Evolutionary conservation across 2,329 filamentous ascomycete genomes (phyloP), one percentile per base, ranked within the genome.

Genomic region (Stagonosporopsis cucurbitacearum): DNA sequence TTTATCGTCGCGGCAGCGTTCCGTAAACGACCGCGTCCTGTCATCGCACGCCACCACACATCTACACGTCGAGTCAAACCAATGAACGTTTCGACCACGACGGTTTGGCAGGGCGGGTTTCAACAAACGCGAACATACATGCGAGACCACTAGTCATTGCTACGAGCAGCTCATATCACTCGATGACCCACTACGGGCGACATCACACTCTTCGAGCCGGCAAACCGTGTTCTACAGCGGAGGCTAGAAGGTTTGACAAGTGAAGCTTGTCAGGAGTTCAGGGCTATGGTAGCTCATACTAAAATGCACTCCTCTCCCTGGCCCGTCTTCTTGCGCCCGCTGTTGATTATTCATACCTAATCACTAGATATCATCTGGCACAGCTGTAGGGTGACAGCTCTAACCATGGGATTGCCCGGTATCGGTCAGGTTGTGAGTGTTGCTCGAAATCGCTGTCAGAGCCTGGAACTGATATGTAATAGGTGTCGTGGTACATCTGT

Each of bases 401-500:
- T 36, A 6, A 50, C 12, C 40, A 63, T 63, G 60, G 55, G 32
- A 1, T 48, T 48, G 35, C 37, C 51, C 33, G 64, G 55, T 20
- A 49, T 61, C 20, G 67, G 63, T 32, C 67, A 69, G 46, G 67
- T 69, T 43, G 67, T 68, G 59, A 52, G 65, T 60, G 19, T 35
- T 43, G 11, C 44, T 26, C 19, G 12, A 7, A 3, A 9, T 23
- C 12, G 3, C 17, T 35, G 37, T 33, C 9, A 25, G 4, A 17
- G 22, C 45, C 12, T 17, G 41, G 50, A n/a, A 37, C 53, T 65
- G 30, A 62, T 26, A 17, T 19, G 19, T 4, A 12, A n/a, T 11
- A 69, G 36, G 63, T 67, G 47, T 49, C 46, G 20, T 50, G 47
- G 47, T 50, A 50, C 47, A 28, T 50, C 15, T 50, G 47, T 42